A percentile compares a stretch with the other conserved stretches of the same genome.
phyloP scores from a whole-genome alignment of 139 green algal genomes.

The Klebsormidium nitens region DNA sequence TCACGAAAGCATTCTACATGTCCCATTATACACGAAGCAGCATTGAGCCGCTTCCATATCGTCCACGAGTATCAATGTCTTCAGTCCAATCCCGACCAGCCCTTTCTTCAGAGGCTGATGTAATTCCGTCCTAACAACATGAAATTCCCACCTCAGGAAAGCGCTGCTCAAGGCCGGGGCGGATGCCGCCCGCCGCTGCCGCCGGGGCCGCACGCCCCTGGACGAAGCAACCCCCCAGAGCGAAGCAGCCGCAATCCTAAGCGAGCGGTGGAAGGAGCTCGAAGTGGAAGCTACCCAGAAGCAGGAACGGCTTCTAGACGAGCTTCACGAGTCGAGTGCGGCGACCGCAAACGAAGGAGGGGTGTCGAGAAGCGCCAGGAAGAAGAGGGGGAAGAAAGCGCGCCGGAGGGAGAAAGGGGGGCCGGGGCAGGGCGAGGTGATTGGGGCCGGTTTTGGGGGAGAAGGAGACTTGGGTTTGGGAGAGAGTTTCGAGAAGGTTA shows the following conservation, averaged over 20 bases:
- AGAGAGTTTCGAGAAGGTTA: too few species aligned
- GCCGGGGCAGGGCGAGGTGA: too few species aligned
- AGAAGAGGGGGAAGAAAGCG: too few species aligned
- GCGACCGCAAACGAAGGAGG: too few species aligned
- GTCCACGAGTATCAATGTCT: too few species aligned
- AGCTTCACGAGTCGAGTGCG: conserved; percentile 20
- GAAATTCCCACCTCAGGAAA: not conserved
- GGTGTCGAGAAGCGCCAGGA: too few species aligned
- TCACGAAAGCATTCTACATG: too few species aligned
- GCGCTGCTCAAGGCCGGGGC: conserved; percentile 12
- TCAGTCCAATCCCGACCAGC: not conserved
- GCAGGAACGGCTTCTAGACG: conserved; percentile 11
- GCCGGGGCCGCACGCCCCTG: conserved; percentile 8
- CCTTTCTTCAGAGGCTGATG: not conserved
- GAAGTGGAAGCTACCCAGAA: conserved; percentile 9
- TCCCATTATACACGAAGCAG: too few species aligned
- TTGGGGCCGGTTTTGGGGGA: too few species aligned
- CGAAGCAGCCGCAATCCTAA: conserved; percentile 3
- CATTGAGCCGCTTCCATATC: too few species aligned
- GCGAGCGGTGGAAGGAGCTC: conserved; percentile 6
- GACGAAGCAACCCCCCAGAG: conserved; percentile 7
- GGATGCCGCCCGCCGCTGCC: conserved; percentile 13
- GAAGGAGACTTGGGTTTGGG: too few species aligned
- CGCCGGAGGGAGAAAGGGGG: too few species aligned
- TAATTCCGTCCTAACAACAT: not conserved